Base-by-base conservation (phyloP, 805 yeast species). In the Wickerhamiella azymoides region DNA sequence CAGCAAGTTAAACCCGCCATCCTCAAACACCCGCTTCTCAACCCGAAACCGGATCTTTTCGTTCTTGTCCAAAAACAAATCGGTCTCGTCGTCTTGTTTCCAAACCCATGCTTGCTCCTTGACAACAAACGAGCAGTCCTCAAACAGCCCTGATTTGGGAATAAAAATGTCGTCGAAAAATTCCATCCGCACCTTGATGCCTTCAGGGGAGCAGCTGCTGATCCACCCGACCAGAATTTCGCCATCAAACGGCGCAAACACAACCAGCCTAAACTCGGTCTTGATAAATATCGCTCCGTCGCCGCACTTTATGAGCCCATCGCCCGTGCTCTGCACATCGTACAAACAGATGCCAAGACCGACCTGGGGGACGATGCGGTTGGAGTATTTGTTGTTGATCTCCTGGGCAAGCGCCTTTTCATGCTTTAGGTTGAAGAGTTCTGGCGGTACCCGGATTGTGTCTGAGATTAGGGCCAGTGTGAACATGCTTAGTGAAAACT, bases 21-120 rank as follows among this genome's bases (percentile, higher is more conserved):
- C 50, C 7, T 57, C 60, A 62, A 88, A 92, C 5, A 81, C 68
- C 58, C 86, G 94, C 60, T 84, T 83, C 61, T 92, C 97, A 1
- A 92, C 78, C 59, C 97, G 73, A 62, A 92, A 89, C 54, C 94
- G 72, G 52, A 92, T 82, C 65, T 80, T 84, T 60, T 92, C 98
- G 62, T 88, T 85, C 28, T 84, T 69, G 70, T 92, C 98, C 46
- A 78, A 92, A 49, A 92, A 69, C 2, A 79, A 92, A 30, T 41
- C 27, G 4, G 44, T 24, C 49, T 76, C 81, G 49, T 77, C 83
- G 46, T 68, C 74, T 50, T 73, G 70, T 45, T 76, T 74, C 98
- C 98, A 92, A 36, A 88, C 79, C 98, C 98, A 92, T 10, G 96
- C 95, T 58, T 80, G 84, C 51, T 92, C 98, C 36, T 72, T 77